phyloP scores from a whole-genome alignment of 352 stramenopile species.

The Pythium myriotylum region DNA sequence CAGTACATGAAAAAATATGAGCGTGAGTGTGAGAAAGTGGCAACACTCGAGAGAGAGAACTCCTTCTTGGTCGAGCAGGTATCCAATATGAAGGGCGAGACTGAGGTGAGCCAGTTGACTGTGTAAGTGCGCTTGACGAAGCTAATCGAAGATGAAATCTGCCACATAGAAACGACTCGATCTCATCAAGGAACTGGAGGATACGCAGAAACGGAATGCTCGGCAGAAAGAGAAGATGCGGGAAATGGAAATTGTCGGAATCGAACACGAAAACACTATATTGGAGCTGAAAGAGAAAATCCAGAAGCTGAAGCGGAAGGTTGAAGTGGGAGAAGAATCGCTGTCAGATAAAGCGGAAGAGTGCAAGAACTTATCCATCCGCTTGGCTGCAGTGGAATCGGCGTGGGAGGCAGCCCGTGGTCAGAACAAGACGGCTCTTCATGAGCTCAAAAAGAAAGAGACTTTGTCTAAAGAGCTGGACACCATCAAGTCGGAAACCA shows the following conservation, averaged over 20 bases:
- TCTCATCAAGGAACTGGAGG: slow-evolving; percentile 65
- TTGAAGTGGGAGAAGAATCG: slow-evolving; percentile 47
- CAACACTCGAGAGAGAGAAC: slow-evolving; percentile 69
- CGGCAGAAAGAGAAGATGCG: slow-evolving; percentile 73
- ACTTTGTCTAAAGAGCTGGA: slow-evolving; percentile 69
- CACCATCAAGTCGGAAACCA: slow-evolving; percentile 65
- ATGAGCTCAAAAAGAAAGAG: slow-evolving; percentile 85
- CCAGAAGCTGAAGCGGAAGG: slow-evolving; percentile 73
- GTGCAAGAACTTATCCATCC: slow-evolving; percentile 64
- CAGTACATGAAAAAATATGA: slow-evolving; percentile 87
- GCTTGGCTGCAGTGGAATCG: slow-evolving; percentile 72
- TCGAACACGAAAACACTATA: slow-evolving; percentile 76
- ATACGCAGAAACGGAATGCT: slow-evolving; percentile 68
- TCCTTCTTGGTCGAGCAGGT: slow-evolving; percentile 70
- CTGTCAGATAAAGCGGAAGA: slow-evolving; percentile 62
- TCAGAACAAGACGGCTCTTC: slow-evolving; percentile 75
- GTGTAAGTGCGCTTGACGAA: background rate
- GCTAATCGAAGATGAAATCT: too few species aligned
- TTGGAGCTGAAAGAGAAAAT: slow-evolving; percentile 77
- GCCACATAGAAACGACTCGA: slow-evolving; percentile 56
- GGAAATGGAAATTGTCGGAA: slow-evolving; percentile 73
- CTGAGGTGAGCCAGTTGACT: slow-evolving; percentile 35
- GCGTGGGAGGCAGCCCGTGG: slow-evolving; percentile 77
- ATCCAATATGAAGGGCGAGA: slow-evolving; percentile 72
- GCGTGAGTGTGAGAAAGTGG: slow-evolving; percentile 62